These are phyloP conservation scores for Pelargonium fulgidum DNA, from an alignment of 441 rosid genomes.

Conservation along the genomic window DNA sequence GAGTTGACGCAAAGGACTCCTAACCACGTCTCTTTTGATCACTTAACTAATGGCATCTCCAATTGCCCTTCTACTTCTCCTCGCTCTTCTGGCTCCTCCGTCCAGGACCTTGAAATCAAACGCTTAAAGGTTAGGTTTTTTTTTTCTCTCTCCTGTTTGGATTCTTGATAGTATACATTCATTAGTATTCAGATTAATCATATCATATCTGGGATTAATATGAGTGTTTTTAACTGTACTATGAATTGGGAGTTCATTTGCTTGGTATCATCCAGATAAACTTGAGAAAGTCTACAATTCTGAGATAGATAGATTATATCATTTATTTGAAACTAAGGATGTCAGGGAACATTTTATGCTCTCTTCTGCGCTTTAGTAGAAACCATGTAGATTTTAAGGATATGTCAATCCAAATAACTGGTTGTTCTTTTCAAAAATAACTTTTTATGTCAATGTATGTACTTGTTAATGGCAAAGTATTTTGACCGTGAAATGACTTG, in stretches of 20 bases:
- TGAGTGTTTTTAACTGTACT: too few species aligned
- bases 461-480: neutral
- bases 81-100: constrained; percentile 11
- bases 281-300: too few species aligned
- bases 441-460: neutral
- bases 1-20: constrained; percentile 52
- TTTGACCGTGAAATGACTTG: neutral
- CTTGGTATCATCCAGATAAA: too few species aligned
- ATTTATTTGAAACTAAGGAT: too few species aligned
- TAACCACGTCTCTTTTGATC: constrained; percentile 1
- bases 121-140: constrained; percentile 49
- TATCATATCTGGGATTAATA: too few species aligned
- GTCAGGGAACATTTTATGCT: too few species aligned
- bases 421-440: neutral
- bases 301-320: too few species aligned
- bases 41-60: neutral
- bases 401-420: too few species aligned
- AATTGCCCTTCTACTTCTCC: neutral
- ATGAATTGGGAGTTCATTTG: too few species aligned
- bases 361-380: too few species aligned
- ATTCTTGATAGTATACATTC: neutral
- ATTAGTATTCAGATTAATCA: too few species aligned
- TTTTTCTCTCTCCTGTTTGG: neutral
- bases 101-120: constrained; percentile 52
- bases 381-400: too few species aligned